These are phyloP conservation scores for Fusarium sp. DNA, from an alignment of 2,329 filamentous ascomycete genomes.

Conservation along the genomic window DNA sequence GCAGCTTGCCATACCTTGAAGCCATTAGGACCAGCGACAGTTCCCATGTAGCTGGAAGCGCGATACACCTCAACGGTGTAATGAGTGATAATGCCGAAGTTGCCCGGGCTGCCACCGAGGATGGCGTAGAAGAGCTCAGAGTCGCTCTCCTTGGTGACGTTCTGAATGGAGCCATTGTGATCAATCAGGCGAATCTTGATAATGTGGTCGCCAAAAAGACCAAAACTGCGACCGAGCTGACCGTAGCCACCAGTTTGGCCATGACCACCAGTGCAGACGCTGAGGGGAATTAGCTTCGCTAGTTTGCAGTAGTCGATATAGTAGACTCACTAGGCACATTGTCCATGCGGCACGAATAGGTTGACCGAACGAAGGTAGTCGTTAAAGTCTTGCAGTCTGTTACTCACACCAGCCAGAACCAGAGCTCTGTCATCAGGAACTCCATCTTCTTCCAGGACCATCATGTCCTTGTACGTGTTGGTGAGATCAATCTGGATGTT, in stretches of 20 bases:
- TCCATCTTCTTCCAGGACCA: conserved; percentile 32
- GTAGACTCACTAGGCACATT: conserved; percentile 49
- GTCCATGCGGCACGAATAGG: conserved; percentile 57
- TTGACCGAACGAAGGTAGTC: conserved; percentile 52
- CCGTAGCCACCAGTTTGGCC: conserved; percentile 60
- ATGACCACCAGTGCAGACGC: conserved; percentile 57
- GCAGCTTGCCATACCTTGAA: conserved; percentile 6
- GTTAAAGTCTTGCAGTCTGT: conserved; percentile 54
- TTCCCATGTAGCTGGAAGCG: conserved; percentile 49
- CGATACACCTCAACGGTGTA: conserved; percentile 55
- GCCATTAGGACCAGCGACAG: conserved; percentile 12
- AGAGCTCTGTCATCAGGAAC: conserved; percentile 46
- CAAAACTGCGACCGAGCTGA: conserved; percentile 58
- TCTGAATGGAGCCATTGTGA: conserved; percentile 55
- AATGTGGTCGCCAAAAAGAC: conserved; percentile 64
- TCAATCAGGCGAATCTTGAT: conserved; percentile 59
- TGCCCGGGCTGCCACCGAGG: conserved; percentile 66
- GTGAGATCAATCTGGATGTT: conserved; percentile 59
- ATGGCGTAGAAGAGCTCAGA: conserved; percentile 68
- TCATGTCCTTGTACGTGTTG: conserved; percentile 47
- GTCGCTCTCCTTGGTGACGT: conserved; percentile 58
- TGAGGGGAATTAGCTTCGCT: neutral
- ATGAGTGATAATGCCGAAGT: conserved; percentile 65
- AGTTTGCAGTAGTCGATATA: no score
- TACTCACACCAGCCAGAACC: conserved; percentile 54